Percentiles rank a stretch among this genome's conserved stretches.
Evolutionary conservation across 768 basidiomycete species (phyloP).

Genomic region (Glaciozyma martinii): DNA sequence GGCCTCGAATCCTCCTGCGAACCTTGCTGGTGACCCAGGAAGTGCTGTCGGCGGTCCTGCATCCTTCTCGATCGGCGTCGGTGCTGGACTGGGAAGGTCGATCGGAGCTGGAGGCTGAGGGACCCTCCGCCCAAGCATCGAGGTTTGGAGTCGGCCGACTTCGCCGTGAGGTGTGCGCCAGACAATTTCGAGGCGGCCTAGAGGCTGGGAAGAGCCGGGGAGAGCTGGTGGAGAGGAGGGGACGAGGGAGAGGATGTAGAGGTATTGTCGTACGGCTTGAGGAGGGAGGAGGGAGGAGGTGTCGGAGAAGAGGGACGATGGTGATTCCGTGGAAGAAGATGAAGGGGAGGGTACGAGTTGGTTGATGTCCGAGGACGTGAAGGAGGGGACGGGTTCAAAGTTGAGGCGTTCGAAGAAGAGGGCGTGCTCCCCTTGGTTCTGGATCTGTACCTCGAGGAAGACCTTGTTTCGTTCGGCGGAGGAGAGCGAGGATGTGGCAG

Average conservation of each 20-base stretch:
- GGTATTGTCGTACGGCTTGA: conserved; percentile 75
- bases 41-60: neutral
- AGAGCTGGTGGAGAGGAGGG: conserved; percentile 36
- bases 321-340: conserved; percentile 27
- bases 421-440: conserved; percentile 69
- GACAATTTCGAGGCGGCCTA: conserved; percentile 70
- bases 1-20: conserved; percentile 39
- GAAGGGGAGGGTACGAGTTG: conserved; percentile 4
- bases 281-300: conserved; percentile 58
- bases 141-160: conserved; percentile 76
- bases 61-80: neutral
- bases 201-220: conserved; percentile 44
- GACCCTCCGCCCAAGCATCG: conserved; percentile 67
- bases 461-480: conserved; percentile 63
- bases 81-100: conserved; percentile 19
- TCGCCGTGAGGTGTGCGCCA: conserved; percentile 82
- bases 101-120: conserved; percentile 42
- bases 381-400: conserved; percentile 62
- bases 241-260: conserved; percentile 64
- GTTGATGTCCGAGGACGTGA: conserved; percentile 56
- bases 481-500: conserved; percentile 53
- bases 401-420: conserved; percentile 73
- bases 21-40: conserved; percentile 36
- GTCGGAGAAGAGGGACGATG: conserved; percentile 46
- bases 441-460: conserved; percentile 85